Base-by-base conservation (phyloP, 106 monocot species). In the Dendrobium nobile region DNA sequence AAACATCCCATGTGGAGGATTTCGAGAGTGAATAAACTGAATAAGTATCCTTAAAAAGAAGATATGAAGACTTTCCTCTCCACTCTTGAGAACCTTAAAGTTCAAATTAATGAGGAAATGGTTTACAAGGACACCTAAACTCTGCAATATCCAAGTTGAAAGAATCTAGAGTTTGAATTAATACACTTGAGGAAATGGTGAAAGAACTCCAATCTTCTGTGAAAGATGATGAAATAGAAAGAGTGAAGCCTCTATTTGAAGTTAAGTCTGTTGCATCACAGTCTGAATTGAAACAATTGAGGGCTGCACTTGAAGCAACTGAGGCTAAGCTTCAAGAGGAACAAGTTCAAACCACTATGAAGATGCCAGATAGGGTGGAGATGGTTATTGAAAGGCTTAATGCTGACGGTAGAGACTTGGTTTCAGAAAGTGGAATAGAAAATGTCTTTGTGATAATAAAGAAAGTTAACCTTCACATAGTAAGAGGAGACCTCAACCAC, bases 101-200 rank as follows among this genome's bases (percentile, higher is more conserved):
- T 33, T 5, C 78, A 88, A 77, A 75, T 88, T 7, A 41, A 37
- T 2, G 77, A 84, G 26, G 93, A 91, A 82, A 67, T 83, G 24
- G 88, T 75, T 75, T 88, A 24, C 54, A 86, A 75, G 88, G 91
- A 33, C 83, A 84, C 28, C 87, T 90, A 48, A 87, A 82, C 55
- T 51, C 48, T n/a, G 78, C 82, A 26, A 78, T 75, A 26, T 79
- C 76, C 17, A 91, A 94, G 83, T 74, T 97, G 13, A 87, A 92
- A 73, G 89, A 92, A 40, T 94, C 94, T 10, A 84, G 78, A 82
- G 77, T 80, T 45, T 72, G 54, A 72, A 81, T 90, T 3, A 75
- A 59, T 4, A 77, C 77, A 33, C 84, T 92, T 7, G 87, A 89
- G 75, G 83, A 90, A 78, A 83, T 73, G 37, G 54, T 90, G 26